Evolutionary conservation across 2,329 filamentous ascomycete genomes (phyloP), one percentile per base, ranked within the genome.

Genomic region (Sporothrix dimorphospora): DNA sequence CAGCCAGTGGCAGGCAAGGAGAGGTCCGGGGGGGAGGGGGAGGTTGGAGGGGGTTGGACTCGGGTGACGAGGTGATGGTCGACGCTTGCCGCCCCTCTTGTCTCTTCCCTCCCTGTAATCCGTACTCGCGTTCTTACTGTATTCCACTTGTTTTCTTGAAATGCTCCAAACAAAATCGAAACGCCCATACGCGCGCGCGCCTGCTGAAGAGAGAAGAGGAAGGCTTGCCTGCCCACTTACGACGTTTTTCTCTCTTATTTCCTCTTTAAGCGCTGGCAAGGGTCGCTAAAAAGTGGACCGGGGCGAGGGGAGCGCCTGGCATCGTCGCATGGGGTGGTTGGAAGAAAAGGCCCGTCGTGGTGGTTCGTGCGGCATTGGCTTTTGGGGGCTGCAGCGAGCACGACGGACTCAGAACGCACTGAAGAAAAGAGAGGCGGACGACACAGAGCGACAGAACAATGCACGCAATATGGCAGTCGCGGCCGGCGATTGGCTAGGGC

Each of bases 401-500:
- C 42, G 11, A 34, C 8, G 16, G 19, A 27, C 7, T n/a, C 11
- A 16, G 4, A 3, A 34, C 8, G 16, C 11, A 27, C 7, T n/a
- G 47, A 55, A 14, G 42, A 27, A 24, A 45, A 19, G 21, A 42
- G 9, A 38, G n/a, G 40, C 63, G 30, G 49, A 40, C 34, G 63
- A 21, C 55, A 21, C 38, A 34, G 30, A 34, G 30, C 30, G 30
- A 21, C 6, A n/a, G 47, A 49, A 49, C 47, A 47, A 21, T 27
- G 12, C 8, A 42, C 66, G 14, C 38, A 55, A 42, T n/a, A 57
- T 45, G 51, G 67, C 67, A 55, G 51, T 24, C n/a, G 45, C 45
- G 69, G 27, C 69, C 57, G 24, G 42, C 30, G 12, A 71, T 71
- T 71, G 69, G 69, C 69, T 61, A n/a, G 45, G 57, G 57, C 34